phyloP scores from a whole-genome alignment of 1,284 basidiomycete species.

The Lentinula novae-zelandiae region DNA sequence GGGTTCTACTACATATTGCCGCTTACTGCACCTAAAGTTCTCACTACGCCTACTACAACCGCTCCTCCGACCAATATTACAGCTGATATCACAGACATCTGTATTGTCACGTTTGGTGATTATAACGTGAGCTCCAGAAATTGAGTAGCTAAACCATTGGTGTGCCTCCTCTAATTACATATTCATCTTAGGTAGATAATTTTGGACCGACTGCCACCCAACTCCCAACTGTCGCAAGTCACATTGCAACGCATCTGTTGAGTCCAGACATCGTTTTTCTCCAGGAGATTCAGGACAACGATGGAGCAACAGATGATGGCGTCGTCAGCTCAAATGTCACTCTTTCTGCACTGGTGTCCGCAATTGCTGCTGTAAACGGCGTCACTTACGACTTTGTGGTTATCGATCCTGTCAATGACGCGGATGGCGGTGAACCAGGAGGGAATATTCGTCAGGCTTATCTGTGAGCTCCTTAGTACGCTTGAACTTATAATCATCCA shows the following conservation, averaged over 20 bases:
- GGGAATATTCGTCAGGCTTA: constrained; percentile 64
- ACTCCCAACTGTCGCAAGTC: constrained; percentile 46
- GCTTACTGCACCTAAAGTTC: constrained; percentile 46
- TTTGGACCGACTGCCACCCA: constrained; percentile 48
- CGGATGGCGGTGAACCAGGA: constrained; percentile 63
- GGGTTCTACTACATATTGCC: constrained; percentile 58
- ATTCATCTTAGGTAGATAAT: constrained; percentile 47
- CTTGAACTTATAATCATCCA: not conserved
- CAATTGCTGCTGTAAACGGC: constrained; percentile 43
- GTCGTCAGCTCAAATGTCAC: constrained; percentile 53
- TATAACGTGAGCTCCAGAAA: constrained; percentile 44
- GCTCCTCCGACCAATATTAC: constrained; percentile 38
- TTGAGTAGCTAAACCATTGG: not conserved
- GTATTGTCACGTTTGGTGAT: constrained; percentile 54
- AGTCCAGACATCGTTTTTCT: constrained; percentile 60
- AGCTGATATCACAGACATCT: constrained; percentile 32
- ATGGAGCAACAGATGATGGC: constrained; percentile 53
- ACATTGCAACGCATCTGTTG: constrained; percentile 50
- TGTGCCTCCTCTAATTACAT: not conserved
- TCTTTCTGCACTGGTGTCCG: constrained; percentile 43
- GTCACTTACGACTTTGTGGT: constrained; percentile 48
- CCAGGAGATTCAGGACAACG: constrained; percentile 68
- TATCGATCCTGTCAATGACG: constrained; percentile 48
- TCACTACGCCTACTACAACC: constrained; percentile 32
- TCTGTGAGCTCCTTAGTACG: constrained; percentile 31